Conservation (phyloP, 2,329 filamentous ascomycete genomes). For the Pseudomassariella vexata region DNA sequence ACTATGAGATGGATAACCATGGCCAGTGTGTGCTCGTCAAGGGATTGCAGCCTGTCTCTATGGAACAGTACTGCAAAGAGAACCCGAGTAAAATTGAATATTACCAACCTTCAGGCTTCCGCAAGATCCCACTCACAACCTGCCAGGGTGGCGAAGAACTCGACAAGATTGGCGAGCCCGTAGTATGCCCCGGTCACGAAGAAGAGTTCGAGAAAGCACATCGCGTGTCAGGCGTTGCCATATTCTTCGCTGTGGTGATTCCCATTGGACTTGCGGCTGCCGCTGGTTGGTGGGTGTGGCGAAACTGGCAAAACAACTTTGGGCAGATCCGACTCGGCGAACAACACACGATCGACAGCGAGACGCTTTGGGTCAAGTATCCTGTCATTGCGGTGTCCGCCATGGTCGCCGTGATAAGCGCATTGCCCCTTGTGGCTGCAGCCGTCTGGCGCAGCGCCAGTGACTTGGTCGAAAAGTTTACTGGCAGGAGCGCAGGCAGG, state of each 20-base stretch:
- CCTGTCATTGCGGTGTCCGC: slow-evolving; percentile 71
- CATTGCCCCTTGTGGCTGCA: slow-evolving; percentile 64
- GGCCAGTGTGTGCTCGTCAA: slow-evolving; percentile 72
- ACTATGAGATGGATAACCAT: slow-evolving; percentile 75
- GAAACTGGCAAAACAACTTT: slow-evolving; percentile 82
- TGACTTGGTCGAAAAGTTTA: slow-evolving; percentile 43
- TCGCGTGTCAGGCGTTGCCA: slow-evolving; percentile 61
- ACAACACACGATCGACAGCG: slow-evolving; percentile 54
- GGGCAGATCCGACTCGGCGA: slow-evolving; percentile 90
- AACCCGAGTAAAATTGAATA: slow-evolving; percentile 70
- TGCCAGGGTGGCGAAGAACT: slow-evolving; percentile 71
- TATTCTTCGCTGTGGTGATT: slow-evolving; percentile 81
- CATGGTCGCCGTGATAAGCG: slow-evolving; percentile 50
- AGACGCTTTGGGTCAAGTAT: slow-evolving; percentile 74
- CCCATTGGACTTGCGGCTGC: slow-evolving; percentile 66
- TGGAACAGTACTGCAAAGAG: slow-evolving; percentile 44
- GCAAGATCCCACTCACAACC: slow-evolving; percentile 82
- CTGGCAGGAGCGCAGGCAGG: slow-evolving; percentile 41
- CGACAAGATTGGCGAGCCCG: slow-evolving; percentile 58
- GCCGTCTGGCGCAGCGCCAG: slow-evolving; percentile 65
- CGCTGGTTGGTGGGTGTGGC: slow-evolving; percentile 79
- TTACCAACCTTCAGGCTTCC: slow-evolving; percentile 81
- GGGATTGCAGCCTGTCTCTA: slow-evolving; percentile 58
- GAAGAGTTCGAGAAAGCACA: slow-evolving; percentile 71
- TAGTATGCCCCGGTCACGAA: slow-evolving; percentile 73